Base-by-base conservation (phyloP, 2,329 filamentous ascomycete genomes). In the Talaromyces sp. region DNA sequence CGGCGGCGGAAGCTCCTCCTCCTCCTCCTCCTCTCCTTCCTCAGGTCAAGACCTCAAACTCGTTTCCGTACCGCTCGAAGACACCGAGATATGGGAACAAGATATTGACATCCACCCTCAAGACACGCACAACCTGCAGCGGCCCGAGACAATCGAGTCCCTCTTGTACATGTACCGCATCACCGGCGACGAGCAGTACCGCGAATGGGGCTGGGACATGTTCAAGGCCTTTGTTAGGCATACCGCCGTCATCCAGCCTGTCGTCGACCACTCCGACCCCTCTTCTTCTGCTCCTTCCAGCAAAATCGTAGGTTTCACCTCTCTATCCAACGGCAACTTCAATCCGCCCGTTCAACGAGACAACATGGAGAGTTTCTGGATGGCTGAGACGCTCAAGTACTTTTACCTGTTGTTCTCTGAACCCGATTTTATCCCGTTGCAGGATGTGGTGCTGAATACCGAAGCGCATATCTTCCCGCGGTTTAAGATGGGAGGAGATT, bases 301-400 rank as follows among this genome's bases (percentile, higher is more conserved):
- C 2, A 16, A 71, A 28, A 73, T 78, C 44, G 70, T 73, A 50
- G 92, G 92, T 0, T 98, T 96, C 72, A 92, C 91, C 0, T 93
- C 89, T 66, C 81, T 98, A 64, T 83, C 83, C 18, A 86, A 96
- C 72, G 93, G 92, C 30, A 87, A 89, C 66, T 76, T 78, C 5
- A 77, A 95, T 9, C 92, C 93, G 23, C 87, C 92, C 0, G 75
- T 80, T 14, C 79, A 81, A 53, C 83, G 87, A 63, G 94, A 99
- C 76, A 98, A 98, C 69, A 97, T 99, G 94, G 95, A 99, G 79
- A 96, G 92, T 73, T 98, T 98, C 79, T 99, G 95, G 95, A 85
- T 99, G 81, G 93, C 95, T 54, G 95, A 99, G 79, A 99, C 95
- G 27, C 82, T 99, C 52, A 99, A 99, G 78, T 99, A 99, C 75